phyloP scores from a whole-genome alignment of 441 rosid species.

The Jatropha multifida region DNA sequence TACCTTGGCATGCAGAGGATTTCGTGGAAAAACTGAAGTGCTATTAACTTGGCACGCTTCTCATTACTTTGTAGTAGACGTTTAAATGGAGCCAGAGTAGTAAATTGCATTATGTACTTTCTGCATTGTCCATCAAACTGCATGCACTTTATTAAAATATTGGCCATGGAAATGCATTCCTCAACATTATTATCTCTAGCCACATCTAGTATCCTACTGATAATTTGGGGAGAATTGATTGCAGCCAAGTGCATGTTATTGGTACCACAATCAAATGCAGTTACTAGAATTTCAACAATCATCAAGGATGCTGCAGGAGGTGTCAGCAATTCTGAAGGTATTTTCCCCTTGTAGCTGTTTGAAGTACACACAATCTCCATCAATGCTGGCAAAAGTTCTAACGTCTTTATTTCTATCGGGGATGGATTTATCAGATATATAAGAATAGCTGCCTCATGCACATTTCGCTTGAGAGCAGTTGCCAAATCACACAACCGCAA shows the following conservation, averaged over 20 bases:
- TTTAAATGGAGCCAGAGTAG: slow-evolving; percentile 66
- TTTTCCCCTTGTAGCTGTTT: slow-evolving; percentile 36
- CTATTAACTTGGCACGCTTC: slow-evolving; percentile 48
- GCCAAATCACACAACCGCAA: slow-evolving; percentile 64
- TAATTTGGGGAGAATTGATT: slow-evolving; percentile 70
- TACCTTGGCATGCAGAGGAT: slow-evolving; percentile 77
- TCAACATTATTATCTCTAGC: slow-evolving; percentile 52
- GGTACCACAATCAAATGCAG: slow-evolving; percentile 79
- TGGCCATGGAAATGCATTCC: slow-evolving; percentile 70
- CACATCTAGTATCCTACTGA: slow-evolving; percentile 65
- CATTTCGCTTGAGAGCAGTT: slow-evolving; percentile 68
- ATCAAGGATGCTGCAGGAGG: slow-evolving; percentile 87
- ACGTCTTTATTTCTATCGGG: slow-evolving; percentile 75
- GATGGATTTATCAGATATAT: slow-evolving; percentile 83
- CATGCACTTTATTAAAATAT: slow-evolving; percentile 82
- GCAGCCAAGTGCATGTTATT: slow-evolving; percentile 69
- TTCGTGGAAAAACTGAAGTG: slow-evolving; percentile 82
- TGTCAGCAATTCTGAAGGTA: slow-evolving; percentile 47
- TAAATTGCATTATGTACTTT: slow-evolving; percentile 47
- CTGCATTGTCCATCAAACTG: slow-evolving; percentile 85
- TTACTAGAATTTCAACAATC: slow-evolving; percentile 85
- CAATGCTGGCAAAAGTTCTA: slow-evolving; percentile 80
- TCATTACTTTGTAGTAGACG: slow-evolving; percentile 56
- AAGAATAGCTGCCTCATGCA: slow-evolving; percentile 82
- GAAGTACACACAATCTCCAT: slow-evolving; percentile 71